phyloP scores from a whole-genome alignment of 2,329 filamentous ascomycete genomes.

The Mycogone perniciosa region DNA sequence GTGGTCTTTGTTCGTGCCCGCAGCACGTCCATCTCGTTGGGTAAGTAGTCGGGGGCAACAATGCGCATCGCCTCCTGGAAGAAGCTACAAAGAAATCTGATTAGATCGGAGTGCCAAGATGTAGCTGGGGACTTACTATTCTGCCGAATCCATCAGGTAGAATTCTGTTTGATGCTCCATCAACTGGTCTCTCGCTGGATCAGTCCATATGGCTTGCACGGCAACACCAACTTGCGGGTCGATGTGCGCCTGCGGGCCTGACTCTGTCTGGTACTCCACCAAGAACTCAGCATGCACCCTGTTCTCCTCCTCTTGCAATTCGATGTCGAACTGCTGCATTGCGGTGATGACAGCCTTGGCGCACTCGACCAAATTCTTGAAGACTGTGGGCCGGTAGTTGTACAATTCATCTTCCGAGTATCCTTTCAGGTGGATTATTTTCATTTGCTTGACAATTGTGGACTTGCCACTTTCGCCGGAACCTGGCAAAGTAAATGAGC shows the following conservation, averaged over 20 bases:
- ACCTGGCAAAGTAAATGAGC: slow-evolving; percentile 48
- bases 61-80: slow-evolving; percentile 90
- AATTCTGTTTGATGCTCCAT: slow-evolving; percentile 97
- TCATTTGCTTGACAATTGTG: slow-evolving; percentile 99
- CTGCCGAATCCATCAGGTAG: slow-evolving; percentile 97
- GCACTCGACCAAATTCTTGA: slow-evolving; percentile 97
- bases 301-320: slow-evolving; percentile 66
- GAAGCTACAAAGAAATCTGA: slow-evolving; percentile 55
- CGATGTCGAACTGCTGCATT: slow-evolving; percentile 86
- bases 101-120: not conserved
- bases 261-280: slow-evolving; percentile 80
- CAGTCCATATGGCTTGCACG: slow-evolving; percentile 82
- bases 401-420: slow-evolving; percentile 91
- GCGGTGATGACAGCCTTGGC: slow-evolving; percentile 87
- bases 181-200: slow-evolving; percentile 72
- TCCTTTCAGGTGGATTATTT: slow-evolving; percentile 98
- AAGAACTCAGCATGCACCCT: slow-evolving; percentile 72
- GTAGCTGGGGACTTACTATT: slow-evolving; percentile 63
- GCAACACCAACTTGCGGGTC: slow-evolving; percentile 76
- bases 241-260: slow-evolving; percentile 79
- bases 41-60: slow-evolving; percentile 76
- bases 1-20: slow-evolving; percentile 96
- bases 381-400: slow-evolving; percentile 92
- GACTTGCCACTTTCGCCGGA: slow-evolving; percentile 98
- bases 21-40: slow-evolving; percentile 89